These are phyloP conservation scores for Leccinum subtestaceum DNA, from an alignment of 768 basidiomycete species.

Conservation along the genomic window DNA sequence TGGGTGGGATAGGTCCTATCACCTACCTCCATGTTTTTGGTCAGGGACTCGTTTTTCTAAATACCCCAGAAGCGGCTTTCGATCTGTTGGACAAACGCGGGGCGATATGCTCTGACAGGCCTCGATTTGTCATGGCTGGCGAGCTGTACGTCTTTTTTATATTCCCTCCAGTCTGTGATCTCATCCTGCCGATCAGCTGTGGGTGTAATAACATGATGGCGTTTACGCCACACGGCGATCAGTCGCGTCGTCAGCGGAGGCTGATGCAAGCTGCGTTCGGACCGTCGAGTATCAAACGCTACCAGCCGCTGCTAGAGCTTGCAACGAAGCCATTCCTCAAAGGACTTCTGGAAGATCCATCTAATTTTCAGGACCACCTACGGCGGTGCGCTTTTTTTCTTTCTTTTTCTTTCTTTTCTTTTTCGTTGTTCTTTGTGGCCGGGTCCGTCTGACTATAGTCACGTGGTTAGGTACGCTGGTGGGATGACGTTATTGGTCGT, in stretches of 20 bases:
- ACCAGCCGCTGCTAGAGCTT: constrained; percentile 55
- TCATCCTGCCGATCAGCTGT: constrained; percentile 32
- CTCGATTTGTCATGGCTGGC: constrained; percentile 62
- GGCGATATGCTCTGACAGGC: constrained; percentile 73
- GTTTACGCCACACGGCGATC: constrained; percentile 65
- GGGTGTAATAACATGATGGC: constrained; percentile 72
- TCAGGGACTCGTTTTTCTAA: constrained; percentile 66
- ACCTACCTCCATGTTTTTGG: constrained; percentile 65
- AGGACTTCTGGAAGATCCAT: constrained; percentile 45
- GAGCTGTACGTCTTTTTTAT: constrained; percentile 56
- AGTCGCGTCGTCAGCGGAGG: constrained; percentile 60
- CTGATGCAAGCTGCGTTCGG: constrained; percentile 67
- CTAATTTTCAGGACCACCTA: constrained; percentile 35
- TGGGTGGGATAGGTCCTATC: constrained; percentile 44
- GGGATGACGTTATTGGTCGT: constrained; percentile 54
- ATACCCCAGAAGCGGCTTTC: constrained; percentile 52
- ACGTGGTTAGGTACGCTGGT: constrained; percentile 45
- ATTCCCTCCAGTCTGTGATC: not conserved
- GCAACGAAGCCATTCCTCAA: constrained; percentile 58
- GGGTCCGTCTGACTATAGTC: constrained; percentile 20
- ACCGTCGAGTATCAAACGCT: constrained; percentile 47
- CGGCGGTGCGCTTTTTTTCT: constrained; percentile 27
- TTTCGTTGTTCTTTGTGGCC: not conserved
- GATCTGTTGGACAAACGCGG: constrained; percentile 73
- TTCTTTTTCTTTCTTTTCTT: not conserved